Percentiles rank a stretch among this genome's conserved stretches.
Evolutionary conservation across 2,329 filamentous ascomycete species (phyloP).

Genomic region (Colletotrichum kahawae): DNA sequence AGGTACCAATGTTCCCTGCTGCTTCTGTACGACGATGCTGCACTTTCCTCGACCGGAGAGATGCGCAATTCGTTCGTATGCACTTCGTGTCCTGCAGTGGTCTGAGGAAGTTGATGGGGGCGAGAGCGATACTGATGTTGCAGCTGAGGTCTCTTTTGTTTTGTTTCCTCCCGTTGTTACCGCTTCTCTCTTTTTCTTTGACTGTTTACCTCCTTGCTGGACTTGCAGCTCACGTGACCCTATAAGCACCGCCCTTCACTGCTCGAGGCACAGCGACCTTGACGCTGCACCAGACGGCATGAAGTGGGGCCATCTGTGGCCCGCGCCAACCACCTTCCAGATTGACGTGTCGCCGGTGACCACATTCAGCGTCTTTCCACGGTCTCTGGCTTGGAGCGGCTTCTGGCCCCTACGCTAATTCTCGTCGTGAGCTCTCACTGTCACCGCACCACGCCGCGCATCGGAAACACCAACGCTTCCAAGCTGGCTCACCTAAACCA

Average conservation of each 20-base stretch:
- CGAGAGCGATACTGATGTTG: background rate
- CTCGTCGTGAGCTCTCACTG: background rate
- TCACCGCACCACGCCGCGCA: background rate
- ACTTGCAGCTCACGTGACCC: background rate
- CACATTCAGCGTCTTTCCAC: background rate
- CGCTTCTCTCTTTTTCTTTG: background rate
- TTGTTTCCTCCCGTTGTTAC: background rate
- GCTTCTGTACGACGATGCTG: background rate
- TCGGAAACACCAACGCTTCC: background rate
- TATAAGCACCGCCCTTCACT: background rate
- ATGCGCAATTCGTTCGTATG: background rate
- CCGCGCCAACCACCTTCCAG: constrained; percentile 4
- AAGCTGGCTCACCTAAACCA: background rate
- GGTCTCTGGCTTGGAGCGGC: background rate
- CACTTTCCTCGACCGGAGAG: background rate
- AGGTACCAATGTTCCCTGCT: background rate
- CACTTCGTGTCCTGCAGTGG: background rate
- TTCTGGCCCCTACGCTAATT: background rate
- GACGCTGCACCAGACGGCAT: background rate
- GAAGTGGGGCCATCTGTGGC: background rate
- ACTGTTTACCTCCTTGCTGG: background rate
- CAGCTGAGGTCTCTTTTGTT: background rate
- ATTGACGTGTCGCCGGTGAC: background rate
- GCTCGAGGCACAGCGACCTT: background rate
- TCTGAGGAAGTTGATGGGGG: background rate